Conservation (phyloP, 2,329 filamentous ascomycete genomes). For the Penicillium fuscoglaucum region DNA sequence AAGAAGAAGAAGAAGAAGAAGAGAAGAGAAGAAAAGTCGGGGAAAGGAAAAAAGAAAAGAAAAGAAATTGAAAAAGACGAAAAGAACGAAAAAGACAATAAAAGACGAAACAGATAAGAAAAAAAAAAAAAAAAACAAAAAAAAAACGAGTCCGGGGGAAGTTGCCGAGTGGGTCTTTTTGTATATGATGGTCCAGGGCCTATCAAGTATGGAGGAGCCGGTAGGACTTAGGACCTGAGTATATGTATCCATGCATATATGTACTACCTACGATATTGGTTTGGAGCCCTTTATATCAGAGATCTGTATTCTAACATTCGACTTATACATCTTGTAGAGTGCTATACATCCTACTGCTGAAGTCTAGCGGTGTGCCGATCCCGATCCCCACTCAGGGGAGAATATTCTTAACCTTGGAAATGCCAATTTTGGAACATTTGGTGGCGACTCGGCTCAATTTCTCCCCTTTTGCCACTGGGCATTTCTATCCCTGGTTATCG, state of each 20-base stretch:
- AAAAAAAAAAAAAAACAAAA: slow-evolving; percentile 10
- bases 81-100: slow-evolving; percentile 2
- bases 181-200: not conserved
- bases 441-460: slow-evolving; percentile 11
- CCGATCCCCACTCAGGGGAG: slow-evolving; percentile 16
- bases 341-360: not conserved
- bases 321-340: not conserved
- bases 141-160: slow-evolving; percentile 22
- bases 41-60: slow-evolving; percentile 15
- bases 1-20: slow-evolving; percentile 1
- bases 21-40: slow-evolving; percentile 6
- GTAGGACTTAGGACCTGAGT: not conserved
- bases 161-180: slow-evolving; percentile 4
- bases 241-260: not conserved
- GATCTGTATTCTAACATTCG: not conserved
- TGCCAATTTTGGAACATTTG: not conserved
- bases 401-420: slow-evolving; percentile 15
- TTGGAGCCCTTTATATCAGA: not conserved
- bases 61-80: slow-evolving; percentile 12
- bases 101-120: not conserved
- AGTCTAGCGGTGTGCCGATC: slow-evolving; percentile 13
- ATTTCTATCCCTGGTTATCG: not conserved
- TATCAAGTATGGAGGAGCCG: not conserved
- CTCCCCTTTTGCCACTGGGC: slow-evolving; percentile 3
- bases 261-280: not conserved